Evolutionary conservation across 805 yeast species (phyloP).

Genomic region (Gaillardinia entomophila): DNA sequence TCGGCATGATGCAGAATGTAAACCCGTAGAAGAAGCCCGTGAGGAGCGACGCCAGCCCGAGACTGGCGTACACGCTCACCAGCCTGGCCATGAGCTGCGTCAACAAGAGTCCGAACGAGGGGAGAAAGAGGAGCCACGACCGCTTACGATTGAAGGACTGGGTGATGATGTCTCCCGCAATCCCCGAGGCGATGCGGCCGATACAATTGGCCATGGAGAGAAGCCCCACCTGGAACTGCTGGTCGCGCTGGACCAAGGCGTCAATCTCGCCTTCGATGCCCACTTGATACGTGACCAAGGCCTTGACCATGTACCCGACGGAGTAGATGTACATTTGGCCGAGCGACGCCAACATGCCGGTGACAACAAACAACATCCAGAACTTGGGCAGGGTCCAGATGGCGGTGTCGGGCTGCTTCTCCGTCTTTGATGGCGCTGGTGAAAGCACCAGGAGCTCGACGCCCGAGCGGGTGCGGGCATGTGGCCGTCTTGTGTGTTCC

Average conservation of each 20-base stretch:
- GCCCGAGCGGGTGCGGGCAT: not conserved
- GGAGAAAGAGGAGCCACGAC: conserved; percentile 48
- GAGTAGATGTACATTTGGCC: conserved; percentile 45
- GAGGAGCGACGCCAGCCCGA: conserved; percentile 49
- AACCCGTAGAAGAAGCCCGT: conserved; percentile 72
- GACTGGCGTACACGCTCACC: conserved; percentile 22
- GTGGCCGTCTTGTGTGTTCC: conserved; percentile 13
- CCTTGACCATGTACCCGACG: conserved; percentile 42
- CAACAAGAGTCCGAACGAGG: conserved; percentile 40
- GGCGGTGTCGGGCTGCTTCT: not conserved
- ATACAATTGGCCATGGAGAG: conserved; percentile 61
- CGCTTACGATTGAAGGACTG: conserved; percentile 43
- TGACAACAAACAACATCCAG: conserved; percentile 33
- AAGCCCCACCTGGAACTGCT: conserved; percentile 69
- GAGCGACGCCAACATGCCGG: conserved; percentile 36
- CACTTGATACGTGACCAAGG: conserved; percentile 18
- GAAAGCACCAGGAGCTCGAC: not conserved
- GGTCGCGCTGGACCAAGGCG: conserved; percentile 44
- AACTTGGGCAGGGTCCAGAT: conserved; percentile 11
- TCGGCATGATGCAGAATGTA: conserved; percentile 66
- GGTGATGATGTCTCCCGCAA: conserved; percentile 55
- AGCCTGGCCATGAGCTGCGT: conserved; percentile 47
- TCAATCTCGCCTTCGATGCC: conserved; percentile 11
- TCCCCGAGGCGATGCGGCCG: conserved; percentile 63
- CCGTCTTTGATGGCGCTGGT: too few species aligned